Evolutionary conservation across 2,329 filamentous ascomycete species (phyloP).

Genomic region (Tolypocladium sp.): DNA sequence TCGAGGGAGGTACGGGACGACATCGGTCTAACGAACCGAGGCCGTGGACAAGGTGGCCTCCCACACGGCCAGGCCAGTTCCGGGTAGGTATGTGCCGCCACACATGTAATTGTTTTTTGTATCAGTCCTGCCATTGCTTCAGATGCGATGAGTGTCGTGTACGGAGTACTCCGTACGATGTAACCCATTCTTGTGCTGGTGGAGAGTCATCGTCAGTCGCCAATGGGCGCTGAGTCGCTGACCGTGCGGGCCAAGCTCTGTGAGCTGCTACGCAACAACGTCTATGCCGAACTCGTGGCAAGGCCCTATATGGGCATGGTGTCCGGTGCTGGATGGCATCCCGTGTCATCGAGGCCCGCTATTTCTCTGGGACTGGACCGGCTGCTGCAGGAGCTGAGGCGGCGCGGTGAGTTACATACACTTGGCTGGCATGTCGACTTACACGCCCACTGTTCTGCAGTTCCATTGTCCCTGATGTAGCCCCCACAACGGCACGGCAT

Average conservation of each 20-base stretch:
- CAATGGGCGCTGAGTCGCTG: not conserved
- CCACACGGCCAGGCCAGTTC: not conserved
- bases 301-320: not conserved
- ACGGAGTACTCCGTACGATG: not conserved
- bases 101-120: not conserved
- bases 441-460: not conserved
- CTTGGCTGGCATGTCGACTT: not conserved
- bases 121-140: not conserved
- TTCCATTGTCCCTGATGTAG: not conserved
- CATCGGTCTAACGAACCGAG: not conserved
- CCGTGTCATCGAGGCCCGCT: not conserved
- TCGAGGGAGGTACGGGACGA: not conserved
- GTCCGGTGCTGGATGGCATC: not conserved
- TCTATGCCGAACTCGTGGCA: not conserved
- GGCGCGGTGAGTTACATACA: constrained; percentile 1
- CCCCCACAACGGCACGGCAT: not conserved
- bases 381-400: constrained; percentile 3
- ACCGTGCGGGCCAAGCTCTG: not conserved
- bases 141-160: not conserved
- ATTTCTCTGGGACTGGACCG: not conserved
- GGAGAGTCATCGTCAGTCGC: not conserved
- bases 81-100: not conserved
- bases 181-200: not conserved
- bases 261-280: not conserved
- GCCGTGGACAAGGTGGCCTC: not conserved